phyloP scores from a whole-genome alignment of 1,139 yeast genomes.

The Pichia sp. region DNA sequence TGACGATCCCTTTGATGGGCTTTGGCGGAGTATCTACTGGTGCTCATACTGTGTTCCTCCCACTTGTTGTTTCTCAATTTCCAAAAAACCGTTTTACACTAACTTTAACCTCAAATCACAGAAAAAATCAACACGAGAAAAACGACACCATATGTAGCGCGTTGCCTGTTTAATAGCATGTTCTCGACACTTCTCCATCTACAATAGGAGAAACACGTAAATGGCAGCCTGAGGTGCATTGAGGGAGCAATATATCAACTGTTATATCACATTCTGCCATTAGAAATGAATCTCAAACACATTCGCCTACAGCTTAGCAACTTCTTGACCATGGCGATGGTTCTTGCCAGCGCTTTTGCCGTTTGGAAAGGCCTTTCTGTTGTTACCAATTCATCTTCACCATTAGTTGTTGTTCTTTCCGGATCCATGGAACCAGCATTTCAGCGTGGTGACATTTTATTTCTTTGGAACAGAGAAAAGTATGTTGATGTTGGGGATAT shows the following conservation, averaged over 20 bases:
- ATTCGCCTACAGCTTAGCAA: constrained; percentile 31
- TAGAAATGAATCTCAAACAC: constrained; percentile 25
- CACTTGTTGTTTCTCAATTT: not conserved
- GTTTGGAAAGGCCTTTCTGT: constrained; percentile 83
- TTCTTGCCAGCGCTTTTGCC: constrained; percentile 83
- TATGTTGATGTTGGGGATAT: constrained; percentile 81
- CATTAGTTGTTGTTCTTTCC: constrained; percentile 91
- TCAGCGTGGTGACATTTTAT: constrained; percentile 92
- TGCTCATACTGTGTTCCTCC: constrained; percentile 19
- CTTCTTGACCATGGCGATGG: constrained; percentile 65
- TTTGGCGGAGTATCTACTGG: constrained; percentile 30
- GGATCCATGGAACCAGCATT: constrained; percentile 99
- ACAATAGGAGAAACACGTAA: no score
- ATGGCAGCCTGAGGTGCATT: no score
- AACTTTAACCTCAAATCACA: no score
- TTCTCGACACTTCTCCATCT: no score
- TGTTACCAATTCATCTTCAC: constrained; percentile 79
- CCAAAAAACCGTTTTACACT: not conserved
- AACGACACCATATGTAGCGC: no score
- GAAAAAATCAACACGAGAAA: no score
- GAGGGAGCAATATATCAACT: no score
- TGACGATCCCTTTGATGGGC: constrained; percentile 30
- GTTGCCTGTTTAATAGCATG: no score
- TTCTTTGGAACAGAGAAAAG: constrained; percentile 79
- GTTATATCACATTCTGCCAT: no score